phyloP scores from a whole-genome alignment of 2,329 filamentous ascomycete species.

The Daldinia sp. region DNA sequence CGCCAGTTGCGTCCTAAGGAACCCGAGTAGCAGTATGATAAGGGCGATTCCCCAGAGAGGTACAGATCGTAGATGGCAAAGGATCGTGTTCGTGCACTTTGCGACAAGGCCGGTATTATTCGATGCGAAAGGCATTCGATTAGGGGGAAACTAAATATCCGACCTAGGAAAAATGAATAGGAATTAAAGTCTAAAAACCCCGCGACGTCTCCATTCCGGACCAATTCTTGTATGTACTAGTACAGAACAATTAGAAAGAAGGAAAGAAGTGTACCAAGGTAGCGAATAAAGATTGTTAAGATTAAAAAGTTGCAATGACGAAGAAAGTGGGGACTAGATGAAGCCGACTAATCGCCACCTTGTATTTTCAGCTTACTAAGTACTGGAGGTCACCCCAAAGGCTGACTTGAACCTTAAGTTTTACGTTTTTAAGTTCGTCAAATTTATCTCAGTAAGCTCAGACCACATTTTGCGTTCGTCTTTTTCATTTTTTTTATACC shows the following conservation, averaged over 20 bases:
- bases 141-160: background rate
- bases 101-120: conserved; percentile 50
- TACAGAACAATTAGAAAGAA: background rate
- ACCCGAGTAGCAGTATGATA: conserved; percentile 53
- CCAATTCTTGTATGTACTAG: background rate
- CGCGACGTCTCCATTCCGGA: background rate
- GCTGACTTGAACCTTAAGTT: too few relatives aligned
- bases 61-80: conserved; percentile 57
- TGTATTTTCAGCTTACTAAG: background rate
- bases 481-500: too few relatives aligned
- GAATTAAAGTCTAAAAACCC: background rate
- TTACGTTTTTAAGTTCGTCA: too few relatives aligned
- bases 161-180: background rate
- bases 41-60: conserved; percentile 60
- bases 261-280: background rate
- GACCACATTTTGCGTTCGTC: too few relatives aligned
- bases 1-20: conserved; percentile 50
- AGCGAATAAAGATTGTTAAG: background rate
- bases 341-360: background rate
- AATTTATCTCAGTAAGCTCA: too few relatives aligned
- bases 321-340: conserved; percentile 3
- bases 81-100: conserved; percentile 58
- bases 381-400: too few relatives aligned
- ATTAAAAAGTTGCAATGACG: conserved; percentile 1
- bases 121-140: conserved; percentile 47